Evolutionary conservation across 2,329 filamentous ascomycete genomes (phyloP).

Genomic region (Fusarium sarcochroum): DNA sequence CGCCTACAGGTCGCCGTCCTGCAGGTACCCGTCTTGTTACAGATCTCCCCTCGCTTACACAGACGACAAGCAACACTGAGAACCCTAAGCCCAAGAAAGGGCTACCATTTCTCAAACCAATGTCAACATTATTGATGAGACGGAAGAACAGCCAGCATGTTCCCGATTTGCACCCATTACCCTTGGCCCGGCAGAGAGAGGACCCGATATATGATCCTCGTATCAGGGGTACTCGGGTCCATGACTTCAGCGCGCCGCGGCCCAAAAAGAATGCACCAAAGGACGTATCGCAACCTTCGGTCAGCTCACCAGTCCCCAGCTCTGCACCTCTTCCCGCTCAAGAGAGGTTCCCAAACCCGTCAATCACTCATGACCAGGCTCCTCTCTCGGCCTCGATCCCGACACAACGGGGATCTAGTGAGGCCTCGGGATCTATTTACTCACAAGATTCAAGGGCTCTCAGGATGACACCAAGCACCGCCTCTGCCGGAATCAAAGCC

Average conservation of each 20-base stretch:
- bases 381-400: slow-evolving; percentile 34
- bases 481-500: slow-evolving; percentile 41
- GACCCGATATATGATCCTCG: slow-evolving; percentile 72
- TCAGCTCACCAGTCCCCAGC: slow-evolving; percentile 30
- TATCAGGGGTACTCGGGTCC: slow-evolving; percentile 74
- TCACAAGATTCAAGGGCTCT: slow-evolving; percentile 48
- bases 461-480: slow-evolving; percentile 47
- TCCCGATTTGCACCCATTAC: slow-evolving; percentile 59
- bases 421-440: slow-evolving; percentile 52
- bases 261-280: slow-evolving; percentile 54
- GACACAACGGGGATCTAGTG: slow-evolving; percentile 49
- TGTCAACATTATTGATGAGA: slow-evolving; percentile 71
- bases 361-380: slow-evolving; percentile 18
- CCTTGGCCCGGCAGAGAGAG: slow-evolving; percentile 56
- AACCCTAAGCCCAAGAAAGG: slow-evolving; percentile 66
- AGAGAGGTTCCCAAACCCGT: slow-evolving; percentile 28
- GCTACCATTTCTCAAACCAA: slow-evolving; percentile 70
- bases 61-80: slow-evolving; percentile 54
- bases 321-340: slow-evolving; percentile 33
- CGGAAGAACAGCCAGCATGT: slow-evolving; percentile 67
- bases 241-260: slow-evolving; percentile 75
- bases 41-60: slow-evolving; percentile 54
- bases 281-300: slow-evolving; percentile 25
- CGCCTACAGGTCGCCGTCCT: slow-evolving; percentile 58
- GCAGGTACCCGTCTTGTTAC: slow-evolving; percentile 57